Conservation (phyloP, 768 basidiomycete genomes). For the Lactarius hatsudake region DNA sequence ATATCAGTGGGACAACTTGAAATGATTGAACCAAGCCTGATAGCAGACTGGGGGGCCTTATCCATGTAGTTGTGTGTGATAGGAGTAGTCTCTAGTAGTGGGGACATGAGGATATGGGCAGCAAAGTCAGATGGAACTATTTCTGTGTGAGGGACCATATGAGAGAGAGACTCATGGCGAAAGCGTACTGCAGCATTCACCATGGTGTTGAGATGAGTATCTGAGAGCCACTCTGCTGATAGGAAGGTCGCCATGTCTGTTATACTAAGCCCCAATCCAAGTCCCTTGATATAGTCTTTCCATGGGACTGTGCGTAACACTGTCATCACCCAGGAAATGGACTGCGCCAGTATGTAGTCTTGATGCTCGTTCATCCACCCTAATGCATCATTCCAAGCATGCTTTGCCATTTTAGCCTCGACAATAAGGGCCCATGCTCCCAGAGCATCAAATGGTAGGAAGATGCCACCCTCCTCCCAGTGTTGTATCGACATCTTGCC, state of each 20-base stretch:
- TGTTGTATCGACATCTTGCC: background rate
- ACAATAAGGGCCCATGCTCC: background rate
- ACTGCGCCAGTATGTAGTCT: too few relatives aligned
- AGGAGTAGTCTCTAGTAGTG: too few relatives aligned
- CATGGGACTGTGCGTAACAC: background rate
- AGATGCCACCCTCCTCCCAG: background rate
- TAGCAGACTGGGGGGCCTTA: too few relatives aligned
- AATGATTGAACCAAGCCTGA: too few relatives aligned
- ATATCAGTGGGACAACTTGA: too few relatives aligned
- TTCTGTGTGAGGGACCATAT: too few relatives aligned
- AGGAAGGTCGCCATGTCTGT: background rate
- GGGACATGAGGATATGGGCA: too few relatives aligned
- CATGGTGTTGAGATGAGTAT: background rate
- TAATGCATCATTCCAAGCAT: background rate
- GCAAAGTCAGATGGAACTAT: too few relatives aligned
- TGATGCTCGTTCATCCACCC: background rate
- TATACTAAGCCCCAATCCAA: background rate
- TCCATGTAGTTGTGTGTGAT: too few relatives aligned
- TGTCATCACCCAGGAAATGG: background rate
- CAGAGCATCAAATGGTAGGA: background rate
- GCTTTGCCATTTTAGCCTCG: background rate
- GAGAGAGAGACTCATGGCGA: too few relatives aligned
- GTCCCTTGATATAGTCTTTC: background rate
- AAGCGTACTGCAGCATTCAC: too few relatives aligned
- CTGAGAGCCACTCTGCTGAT: background rate